Percentiles rank a stretch among this genome's conserved stretches.
These are phyloP conservation scores for Kitagawia praeruptora DNA, from an alignment of 129 eudicot genomes.

Conservation along the genomic window DNA sequence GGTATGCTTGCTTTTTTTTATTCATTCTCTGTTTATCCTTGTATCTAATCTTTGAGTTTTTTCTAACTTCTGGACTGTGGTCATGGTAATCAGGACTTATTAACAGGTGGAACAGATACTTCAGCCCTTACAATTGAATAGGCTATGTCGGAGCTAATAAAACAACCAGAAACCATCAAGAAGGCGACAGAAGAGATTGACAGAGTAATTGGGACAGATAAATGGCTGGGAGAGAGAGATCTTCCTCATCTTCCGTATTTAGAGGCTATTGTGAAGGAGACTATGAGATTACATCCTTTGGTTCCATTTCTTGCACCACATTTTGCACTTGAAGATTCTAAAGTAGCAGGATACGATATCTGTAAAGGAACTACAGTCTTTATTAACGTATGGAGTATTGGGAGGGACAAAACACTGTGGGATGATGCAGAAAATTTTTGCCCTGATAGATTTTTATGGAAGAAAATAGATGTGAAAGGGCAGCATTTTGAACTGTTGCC, in stretches of 20 bases:
- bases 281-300: neutral
- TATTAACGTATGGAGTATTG: conserved; percentile 30
- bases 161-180: neutral
- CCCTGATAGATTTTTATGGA: conserved; percentile 34
- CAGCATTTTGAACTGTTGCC: conserved; percentile 8
- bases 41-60: no score
- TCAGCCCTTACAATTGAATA: neutral
- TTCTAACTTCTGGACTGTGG: no score
- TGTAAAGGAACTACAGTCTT: conserved; percentile 28
- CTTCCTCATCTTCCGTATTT: neutral
- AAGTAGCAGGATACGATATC: conserved; percentile 27
- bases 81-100: no score
- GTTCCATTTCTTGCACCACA: neutral
- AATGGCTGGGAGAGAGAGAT: conserved; percentile 8
- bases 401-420: conserved; percentile 28
- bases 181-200: neutral
- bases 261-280: neutral
- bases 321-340: conserved; percentile 3
- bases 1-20: conserved; percentile 4
- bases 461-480: conserved; percentile 18
- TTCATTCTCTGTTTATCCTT: no score
- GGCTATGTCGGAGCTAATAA: neutral
- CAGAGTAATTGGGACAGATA: neutral
- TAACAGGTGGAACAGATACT: no score
- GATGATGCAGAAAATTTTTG: conserved; percentile 23